Percentiles rank a stretch among this genome's conserved stretches.
Conservation (phyloP, 306 rosid species). For the Trifolium dubium region DNA sequence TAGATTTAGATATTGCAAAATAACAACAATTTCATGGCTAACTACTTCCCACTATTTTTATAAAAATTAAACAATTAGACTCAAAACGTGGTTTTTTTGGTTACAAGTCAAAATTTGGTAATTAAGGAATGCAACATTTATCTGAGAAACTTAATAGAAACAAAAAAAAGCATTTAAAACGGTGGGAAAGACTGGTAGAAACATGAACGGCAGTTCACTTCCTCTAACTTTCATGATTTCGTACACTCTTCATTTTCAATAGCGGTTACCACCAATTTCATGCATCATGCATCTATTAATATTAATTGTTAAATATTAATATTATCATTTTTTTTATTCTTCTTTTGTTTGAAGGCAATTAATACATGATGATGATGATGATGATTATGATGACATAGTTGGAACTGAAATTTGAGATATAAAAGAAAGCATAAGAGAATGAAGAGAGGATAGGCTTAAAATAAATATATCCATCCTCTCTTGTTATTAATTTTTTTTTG, state of each 20-base stretch:
- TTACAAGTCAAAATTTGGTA: background rate
- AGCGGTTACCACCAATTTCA: slow-evolving; percentile 7
- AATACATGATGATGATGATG: background rate
- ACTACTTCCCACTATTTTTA: slow-evolving; percentile 33
- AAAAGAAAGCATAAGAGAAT: slow-evolving; percentile 21
- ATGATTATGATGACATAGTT: slow-evolving; percentile 1
- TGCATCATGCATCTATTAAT: background rate
- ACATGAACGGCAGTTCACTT: slow-evolving; percentile 32
- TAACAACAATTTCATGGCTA: slow-evolving; percentile 13
- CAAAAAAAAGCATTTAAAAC: background rate
- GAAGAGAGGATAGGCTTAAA: slow-evolving; percentile 41
- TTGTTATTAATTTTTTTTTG: background rate
- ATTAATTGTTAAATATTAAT: background rate
- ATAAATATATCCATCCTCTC: slow-evolving; percentile 26
- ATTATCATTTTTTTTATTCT: background rate
- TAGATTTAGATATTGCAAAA: slow-evolving; percentile 40
- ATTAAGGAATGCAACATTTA: background rate
- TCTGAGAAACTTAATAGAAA: background rate
- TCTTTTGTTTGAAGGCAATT: background rate
- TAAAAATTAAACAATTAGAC: background rate
- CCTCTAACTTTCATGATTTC: slow-evolving; percentile 21
- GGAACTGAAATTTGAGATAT: background rate
- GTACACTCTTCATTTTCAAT: background rate
- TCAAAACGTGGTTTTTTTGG: background rate
- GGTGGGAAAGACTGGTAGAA: slow-evolving; percentile 37